Conservation (phyloP, 371 early-diverging fungal genomes). For the Funneliformis caledonium region DNA sequence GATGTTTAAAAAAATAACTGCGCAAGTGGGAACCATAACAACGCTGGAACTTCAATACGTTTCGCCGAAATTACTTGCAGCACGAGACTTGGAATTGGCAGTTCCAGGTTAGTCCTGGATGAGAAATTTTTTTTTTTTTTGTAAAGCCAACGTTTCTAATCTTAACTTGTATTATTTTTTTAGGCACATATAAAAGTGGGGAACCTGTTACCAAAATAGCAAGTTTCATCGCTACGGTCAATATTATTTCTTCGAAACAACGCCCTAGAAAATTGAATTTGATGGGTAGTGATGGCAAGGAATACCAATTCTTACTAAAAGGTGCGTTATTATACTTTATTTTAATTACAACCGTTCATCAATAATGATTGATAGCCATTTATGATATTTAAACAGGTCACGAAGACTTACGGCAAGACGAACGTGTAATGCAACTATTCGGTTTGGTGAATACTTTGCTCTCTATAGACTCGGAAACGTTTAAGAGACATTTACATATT, state of each 20-base stretch:
- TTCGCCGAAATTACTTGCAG: constrained; percentile 88
- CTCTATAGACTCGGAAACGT: constrained; percentile 86
- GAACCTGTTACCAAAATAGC: constrained; percentile 87
- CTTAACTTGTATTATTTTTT: constrained; percentile 10
- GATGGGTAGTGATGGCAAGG: constrained; percentile 87
- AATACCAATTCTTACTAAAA: constrained; percentile 93
- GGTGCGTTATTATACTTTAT: constrained; percentile 51
- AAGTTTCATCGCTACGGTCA: constrained; percentile 81
- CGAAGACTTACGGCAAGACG: constrained; percentile 98
- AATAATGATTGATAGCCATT: neutral
- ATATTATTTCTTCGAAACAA: constrained; percentile 93
- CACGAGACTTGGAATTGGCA: constrained; percentile 86
- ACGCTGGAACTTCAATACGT: constrained; percentile 90
- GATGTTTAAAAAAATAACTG: constrained; percentile 82
- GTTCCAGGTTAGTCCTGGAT: constrained; percentile 71
- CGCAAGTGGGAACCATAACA: constrained; percentile 83
- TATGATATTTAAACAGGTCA: constrained; percentile 56
- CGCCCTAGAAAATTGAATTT: constrained; percentile 88
- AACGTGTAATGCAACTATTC: constrained; percentile 99
- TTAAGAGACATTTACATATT: constrained; percentile 91
- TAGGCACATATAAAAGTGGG: constrained; percentile 85
- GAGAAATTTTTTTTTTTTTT: neutral
- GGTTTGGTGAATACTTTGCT: constrained; percentile 95
- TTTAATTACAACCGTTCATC: too few relatives aligned
- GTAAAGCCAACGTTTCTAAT: neutral